These are phyloP conservation scores for Boletus insuetus DNA, from an alignment of 768 basidiomycete genomes.

Conservation along the genomic window DNA sequence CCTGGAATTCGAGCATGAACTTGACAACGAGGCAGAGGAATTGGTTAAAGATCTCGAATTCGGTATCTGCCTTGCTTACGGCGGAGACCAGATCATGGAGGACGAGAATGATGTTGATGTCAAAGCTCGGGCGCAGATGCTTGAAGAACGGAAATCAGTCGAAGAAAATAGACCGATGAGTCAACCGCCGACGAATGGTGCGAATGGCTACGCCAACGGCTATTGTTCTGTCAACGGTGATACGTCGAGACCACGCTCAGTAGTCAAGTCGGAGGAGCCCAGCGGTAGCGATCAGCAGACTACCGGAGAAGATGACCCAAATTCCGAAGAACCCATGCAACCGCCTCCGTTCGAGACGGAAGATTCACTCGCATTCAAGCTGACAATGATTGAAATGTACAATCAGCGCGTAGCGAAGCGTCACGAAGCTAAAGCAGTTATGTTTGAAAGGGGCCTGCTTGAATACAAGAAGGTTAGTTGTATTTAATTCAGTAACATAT, in stretches of 20 bases:
- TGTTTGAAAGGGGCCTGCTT: conserved; percentile 87
- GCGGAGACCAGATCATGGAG: conserved; percentile 77
- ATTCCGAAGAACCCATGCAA: conserved; percentile 60
- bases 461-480: conserved; percentile 88
- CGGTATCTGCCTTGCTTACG: conserved; percentile 80
- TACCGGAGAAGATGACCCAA: conserved; percentile 55
- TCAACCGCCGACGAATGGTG: conserved; percentile 23
- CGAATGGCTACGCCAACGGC: conserved; percentile 34
- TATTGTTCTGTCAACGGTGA: conserved; percentile 38
- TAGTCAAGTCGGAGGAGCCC: conserved; percentile 45
- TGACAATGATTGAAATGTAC: conserved; percentile 89
- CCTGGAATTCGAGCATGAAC: conserved; percentile 97
- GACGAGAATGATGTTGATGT: conserved; percentile 79
- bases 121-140: conserved; percentile 43
- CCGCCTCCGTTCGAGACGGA: conserved; percentile 81
- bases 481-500: too few species aligned
- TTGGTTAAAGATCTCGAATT: conserved; percentile 95
- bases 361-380: conserved; percentile 83
- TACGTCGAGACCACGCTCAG: conserved; percentile 24
- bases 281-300: conserved; percentile 32
- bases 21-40: conserved; percentile 96
- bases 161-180: conserved; percentile 21
- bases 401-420: conserved; percentile 84
- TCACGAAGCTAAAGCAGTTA: conserved; percentile 78
- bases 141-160: conserved; percentile 36